Conservation (phyloP, 306 rosid species). For the Lagenaria siceraria region DNA sequence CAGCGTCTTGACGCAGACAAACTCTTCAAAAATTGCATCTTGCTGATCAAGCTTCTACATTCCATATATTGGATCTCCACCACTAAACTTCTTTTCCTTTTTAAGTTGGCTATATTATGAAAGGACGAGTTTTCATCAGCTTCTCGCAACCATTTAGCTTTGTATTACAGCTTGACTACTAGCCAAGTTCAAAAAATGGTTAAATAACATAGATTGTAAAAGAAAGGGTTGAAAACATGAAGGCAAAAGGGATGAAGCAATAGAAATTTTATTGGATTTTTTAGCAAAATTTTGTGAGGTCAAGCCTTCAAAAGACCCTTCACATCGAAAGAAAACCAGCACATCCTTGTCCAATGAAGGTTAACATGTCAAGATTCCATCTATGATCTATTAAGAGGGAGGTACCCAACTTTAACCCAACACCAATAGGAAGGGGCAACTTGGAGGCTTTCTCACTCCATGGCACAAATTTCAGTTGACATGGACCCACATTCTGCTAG, state of each 20-base stretch:
- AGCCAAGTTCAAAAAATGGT: background rate
- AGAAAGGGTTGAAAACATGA: background rate
- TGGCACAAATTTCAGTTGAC: background rate
- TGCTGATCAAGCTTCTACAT: too few relatives aligned
- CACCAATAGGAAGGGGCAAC: background rate
- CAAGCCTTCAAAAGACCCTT: background rate
- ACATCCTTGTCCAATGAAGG: background rate
- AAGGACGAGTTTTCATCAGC: too few relatives aligned
- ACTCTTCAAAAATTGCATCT: too few relatives aligned
- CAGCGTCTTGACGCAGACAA: too few relatives aligned
- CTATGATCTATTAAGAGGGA: background rate
- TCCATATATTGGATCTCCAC: too few relatives aligned
- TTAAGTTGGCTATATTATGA: too few relatives aligned
- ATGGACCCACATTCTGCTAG: background rate
- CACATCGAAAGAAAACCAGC: background rate
- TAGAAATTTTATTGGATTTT: background rate
- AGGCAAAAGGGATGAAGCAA: background rate
- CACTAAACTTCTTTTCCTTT: too few relatives aligned
- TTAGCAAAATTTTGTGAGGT: background rate
- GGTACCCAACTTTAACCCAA: background rate
- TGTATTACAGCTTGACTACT: too few relatives aligned
- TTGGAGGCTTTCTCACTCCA: background rate
- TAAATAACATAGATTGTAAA: background rate
- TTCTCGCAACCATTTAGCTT: too few relatives aligned
- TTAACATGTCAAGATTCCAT: background rate